Evolutionary conservation across 805 yeast genomes (phyloP).

Genomic region (Saturnispora dispora): DNA sequence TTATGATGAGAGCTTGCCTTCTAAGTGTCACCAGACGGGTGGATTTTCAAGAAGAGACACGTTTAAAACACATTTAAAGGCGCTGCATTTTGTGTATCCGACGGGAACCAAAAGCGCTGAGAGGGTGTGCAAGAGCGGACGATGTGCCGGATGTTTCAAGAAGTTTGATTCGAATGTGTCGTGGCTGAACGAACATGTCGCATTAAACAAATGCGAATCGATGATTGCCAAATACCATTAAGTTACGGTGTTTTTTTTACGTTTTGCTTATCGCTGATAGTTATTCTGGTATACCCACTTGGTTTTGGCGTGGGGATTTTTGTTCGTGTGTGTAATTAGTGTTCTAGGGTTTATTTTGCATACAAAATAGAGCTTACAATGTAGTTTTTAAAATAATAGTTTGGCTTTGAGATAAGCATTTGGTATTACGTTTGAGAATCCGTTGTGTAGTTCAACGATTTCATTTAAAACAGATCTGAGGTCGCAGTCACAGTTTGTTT

Average conservation of each 20-base stretch:
- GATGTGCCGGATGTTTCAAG: slow-evolving; percentile 48
- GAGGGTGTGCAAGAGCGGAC: slow-evolving; percentile 35
- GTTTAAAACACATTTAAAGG: slow-evolving; percentile 47
- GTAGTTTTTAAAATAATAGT: too few relatives aligned
- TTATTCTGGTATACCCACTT: not conserved
- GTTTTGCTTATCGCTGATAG: not conserved
- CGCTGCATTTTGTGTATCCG: slow-evolving; percentile 49
- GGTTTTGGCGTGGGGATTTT: not conserved
- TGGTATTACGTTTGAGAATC: too few relatives aligned
- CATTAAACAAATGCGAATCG: slow-evolving; percentile 38
- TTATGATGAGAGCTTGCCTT: slow-evolving; percentile 24
- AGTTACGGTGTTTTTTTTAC: not conserved
- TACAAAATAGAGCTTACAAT: too few relatives aligned
- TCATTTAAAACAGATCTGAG: too few relatives aligned
- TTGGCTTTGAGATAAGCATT: too few relatives aligned
- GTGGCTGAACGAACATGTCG: slow-evolving; percentile 45
- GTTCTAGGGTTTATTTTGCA: not conserved
- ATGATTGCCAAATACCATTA: slow-evolving; percentile 21
- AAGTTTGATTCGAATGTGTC: slow-evolving; percentile 39
- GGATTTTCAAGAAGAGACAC: slow-evolving; percentile 54
- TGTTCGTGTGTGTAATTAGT: not conserved
- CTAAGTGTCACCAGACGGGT: slow-evolving; percentile 48
- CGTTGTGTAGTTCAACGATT: too few relatives aligned
- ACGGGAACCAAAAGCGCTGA: slow-evolving; percentile 42
- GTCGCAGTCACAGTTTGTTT: too few relatives aligned